Percentiles rank a stretch among this genome's conserved stretches.
Evolutionary conservation across 768 basidiomycete species (phyloP).

Genomic region (Leucocoprinus sp.): DNA sequence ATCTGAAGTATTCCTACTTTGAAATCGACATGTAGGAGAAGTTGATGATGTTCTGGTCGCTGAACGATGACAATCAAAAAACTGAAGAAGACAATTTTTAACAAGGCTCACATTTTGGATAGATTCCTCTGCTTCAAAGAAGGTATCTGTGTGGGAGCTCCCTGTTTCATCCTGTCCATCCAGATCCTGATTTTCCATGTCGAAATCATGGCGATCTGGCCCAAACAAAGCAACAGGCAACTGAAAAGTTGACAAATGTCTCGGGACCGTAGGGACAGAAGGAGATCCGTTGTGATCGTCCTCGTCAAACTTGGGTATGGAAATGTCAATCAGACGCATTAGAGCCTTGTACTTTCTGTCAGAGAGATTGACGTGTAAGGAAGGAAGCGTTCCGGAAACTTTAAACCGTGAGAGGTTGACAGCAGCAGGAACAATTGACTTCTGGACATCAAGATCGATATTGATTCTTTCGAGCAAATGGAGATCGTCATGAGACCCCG

Average conservation of each 20-base stretch:
- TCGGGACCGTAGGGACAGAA: conserved; percentile 13
- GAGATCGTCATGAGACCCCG: conserved; percentile 46
- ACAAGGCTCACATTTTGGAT: conserved; percentile 36
- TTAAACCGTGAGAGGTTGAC: conserved; percentile 83
- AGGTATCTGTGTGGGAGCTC: conserved; percentile 35
- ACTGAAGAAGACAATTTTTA: neutral
- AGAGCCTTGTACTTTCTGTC: conserved; percentile 87
- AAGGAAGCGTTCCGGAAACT: conserved; percentile 80
- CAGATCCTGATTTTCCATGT: conserved; percentile 44
- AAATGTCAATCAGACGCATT: conserved; percentile 88
- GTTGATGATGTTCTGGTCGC: conserved; percentile 41
- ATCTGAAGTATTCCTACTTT: conserved; percentile 77
- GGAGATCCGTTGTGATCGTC: conserved; percentile 24
- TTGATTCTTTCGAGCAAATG: conserved; percentile 91
- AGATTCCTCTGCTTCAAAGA: conserved; percentile 68
- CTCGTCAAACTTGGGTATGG: conserved; percentile 75
- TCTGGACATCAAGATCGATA: conserved; percentile 83
- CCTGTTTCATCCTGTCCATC: conserved; percentile 28
- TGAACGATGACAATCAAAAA: conserved; percentile 13
- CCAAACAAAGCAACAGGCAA: conserved; percentile 51
- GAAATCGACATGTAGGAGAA: conserved; percentile 79
- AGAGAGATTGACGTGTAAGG: conserved; percentile 82
- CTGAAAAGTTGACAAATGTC: conserved; percentile 33
- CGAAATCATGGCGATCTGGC: conserved; percentile 46
- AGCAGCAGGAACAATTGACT: conserved; percentile 83